Conservation (phyloP, 2,329 filamentous ascomycete genomes). For the Metarhizium guizhouense region DNA sequence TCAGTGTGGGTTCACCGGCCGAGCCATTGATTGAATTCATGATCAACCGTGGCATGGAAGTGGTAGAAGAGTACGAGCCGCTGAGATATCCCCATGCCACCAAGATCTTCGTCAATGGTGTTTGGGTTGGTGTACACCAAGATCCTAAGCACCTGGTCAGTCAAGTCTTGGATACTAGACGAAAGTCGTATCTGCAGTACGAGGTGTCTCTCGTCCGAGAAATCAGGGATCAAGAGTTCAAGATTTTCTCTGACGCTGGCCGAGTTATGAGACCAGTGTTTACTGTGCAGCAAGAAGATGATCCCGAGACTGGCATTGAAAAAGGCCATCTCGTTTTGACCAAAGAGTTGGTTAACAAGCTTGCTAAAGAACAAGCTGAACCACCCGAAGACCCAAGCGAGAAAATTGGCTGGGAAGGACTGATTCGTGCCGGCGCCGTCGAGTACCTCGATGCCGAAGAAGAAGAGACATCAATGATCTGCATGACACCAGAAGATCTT, state of each 20-base stretch:
- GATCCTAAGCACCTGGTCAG: conserved; percentile 79
- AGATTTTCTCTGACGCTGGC: conserved; percentile 95
- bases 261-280: conserved; percentile 91
- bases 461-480: conserved; percentile 98
- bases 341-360: conserved; percentile 68
- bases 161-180: conserved; percentile 66
- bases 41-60: conserved; percentile 91
- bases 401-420: conserved; percentile 80
- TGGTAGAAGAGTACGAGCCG: conserved; percentile 90
- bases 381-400: conserved; percentile 48
- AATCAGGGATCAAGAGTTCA: conserved; percentile 95
- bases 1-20: conserved; percentile 87
- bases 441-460: conserved; percentile 98
- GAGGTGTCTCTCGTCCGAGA: conserved; percentile 94
- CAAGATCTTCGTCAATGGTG: conserved; percentile 96
- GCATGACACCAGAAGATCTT: conserved; percentile 95
- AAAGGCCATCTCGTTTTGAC: conserved; percentile 72
- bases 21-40: conserved; percentile 92
- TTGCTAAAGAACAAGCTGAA: conserved; percentile 65
- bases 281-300: conserved; percentile 83
- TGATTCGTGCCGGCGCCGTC: conserved; percentile 76
- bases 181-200: conserved; percentile 75
- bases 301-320: conserved; percentile 47
- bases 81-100: conserved; percentile 81
- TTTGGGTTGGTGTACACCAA: conserved; percentile 93